Percentiles rank a stretch among this genome's conserved stretches.
Evolutionary conservation across 495 filamentous ascomycete genomes (phyloP).

Genomic region (Aspergillus sparsus): DNA sequence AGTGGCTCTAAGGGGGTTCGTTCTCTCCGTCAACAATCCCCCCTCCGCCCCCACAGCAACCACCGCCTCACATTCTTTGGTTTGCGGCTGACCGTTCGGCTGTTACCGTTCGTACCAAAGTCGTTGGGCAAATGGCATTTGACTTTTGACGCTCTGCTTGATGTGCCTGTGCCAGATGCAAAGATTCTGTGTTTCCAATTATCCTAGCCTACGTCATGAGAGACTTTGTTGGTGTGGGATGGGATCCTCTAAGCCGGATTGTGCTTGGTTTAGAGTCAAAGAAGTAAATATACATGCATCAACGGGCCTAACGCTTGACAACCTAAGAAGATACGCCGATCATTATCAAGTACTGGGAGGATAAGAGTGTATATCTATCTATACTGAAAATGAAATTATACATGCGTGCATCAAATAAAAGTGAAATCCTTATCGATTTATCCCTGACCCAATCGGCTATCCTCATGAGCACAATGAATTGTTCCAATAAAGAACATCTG

Average conservation of each 20-base stretch:
- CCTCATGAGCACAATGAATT: no score
- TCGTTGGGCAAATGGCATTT: neutral
- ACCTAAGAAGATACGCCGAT: no score
- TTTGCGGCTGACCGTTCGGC: constrained; percentile 10
- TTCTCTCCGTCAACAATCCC: constrained; percentile 22
- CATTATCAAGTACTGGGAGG: no score
- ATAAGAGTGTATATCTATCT: no score
- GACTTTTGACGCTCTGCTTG: no score
- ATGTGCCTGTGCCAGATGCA: no score
- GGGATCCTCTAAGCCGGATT: neutral
- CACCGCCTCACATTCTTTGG: constrained; percentile 19
- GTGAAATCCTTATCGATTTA: neutral
- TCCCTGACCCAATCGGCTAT: no score
- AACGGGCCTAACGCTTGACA: no score
- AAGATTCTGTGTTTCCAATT: no score
- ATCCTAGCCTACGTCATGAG: neutral
- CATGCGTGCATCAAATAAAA: neutral
- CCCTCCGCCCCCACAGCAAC: constrained; percentile 29
- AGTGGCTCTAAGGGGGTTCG: constrained; percentile 17
- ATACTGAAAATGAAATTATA: neutral
- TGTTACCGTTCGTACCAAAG: constrained; percentile 16
- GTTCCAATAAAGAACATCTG: no score
- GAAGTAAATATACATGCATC: neutral
- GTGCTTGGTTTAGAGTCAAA: neutral
- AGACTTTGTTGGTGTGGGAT: neutral